These are phyloP conservation scores for Tremella yokohamensis DNA, from an alignment of 768 basidiomycete species.

Conservation along the genomic window DNA sequence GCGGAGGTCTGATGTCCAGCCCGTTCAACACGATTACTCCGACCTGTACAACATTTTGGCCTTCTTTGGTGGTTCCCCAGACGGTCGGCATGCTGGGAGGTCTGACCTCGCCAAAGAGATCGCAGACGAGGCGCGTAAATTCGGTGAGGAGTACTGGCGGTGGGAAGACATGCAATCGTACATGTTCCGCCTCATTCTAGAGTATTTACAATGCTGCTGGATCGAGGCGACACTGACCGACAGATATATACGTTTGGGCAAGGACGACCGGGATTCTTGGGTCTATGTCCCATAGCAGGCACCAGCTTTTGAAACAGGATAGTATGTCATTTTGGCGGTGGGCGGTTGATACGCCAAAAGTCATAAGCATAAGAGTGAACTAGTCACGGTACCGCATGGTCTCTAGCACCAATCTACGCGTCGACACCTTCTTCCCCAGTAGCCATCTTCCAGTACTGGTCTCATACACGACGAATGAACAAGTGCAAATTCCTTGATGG, in stretches of 20 bases:
- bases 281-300: conserved; percentile 12
- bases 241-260: conserved; percentile 21
- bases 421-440: no score
- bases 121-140: conserved; percentile 40
- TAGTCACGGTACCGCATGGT: no score
- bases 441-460: no score
- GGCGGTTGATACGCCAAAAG: no score
- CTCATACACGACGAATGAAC: no score
- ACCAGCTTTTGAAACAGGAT: no score
- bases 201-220: conserved; percentile 11
- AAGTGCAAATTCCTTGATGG: no score
- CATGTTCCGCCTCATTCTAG: conserved; percentile 46
- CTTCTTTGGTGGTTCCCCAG: conserved; percentile 48
- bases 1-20: conserved; percentile 25
- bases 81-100: conserved; percentile 20
- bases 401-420: no score
- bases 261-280: conserved; percentile 29
- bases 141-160: conserved; percentile 46
- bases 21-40: conserved; percentile 47
- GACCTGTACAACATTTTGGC: conserved; percentile 47
- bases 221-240: no score
- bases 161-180: conserved; percentile 52
- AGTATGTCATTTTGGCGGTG: no score
- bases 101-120: conserved; percentile 46
- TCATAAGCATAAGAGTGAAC: no score